Percentiles rank a stretch among this genome's conserved stretches.
These are phyloP conservation scores for Dryas octopetala DNA, from an alignment of 306 rosid species.

Conservation along the genomic window DNA sequence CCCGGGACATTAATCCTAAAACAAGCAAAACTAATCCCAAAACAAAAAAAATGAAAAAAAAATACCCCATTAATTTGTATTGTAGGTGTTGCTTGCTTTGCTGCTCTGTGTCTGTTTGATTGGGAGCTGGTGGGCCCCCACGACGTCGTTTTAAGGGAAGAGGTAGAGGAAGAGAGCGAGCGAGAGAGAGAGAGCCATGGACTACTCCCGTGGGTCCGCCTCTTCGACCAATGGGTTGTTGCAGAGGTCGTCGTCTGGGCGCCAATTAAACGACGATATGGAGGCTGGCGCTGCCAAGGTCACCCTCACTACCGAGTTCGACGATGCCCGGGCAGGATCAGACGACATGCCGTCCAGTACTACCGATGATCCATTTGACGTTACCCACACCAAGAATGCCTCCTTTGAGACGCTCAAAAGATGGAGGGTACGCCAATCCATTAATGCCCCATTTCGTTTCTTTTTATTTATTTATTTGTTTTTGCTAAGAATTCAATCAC, in stretches of 20 bases:
- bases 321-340: background rate
- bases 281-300: slow-evolving; percentile 32
- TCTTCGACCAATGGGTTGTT: slow-evolving; percentile 50
- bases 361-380: slow-evolving; percentile 66
- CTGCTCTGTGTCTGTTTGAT: too few relatives aligned
- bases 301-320: background rate
- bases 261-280: slow-evolving; percentile 11
- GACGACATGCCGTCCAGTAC: slow-evolving; percentile 20
- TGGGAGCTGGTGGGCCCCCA: too few relatives aligned
- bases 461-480: background rate
- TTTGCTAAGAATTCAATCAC: background rate
- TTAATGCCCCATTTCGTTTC: background rate
- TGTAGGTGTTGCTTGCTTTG: too few relatives aligned
- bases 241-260: slow-evolving; percentile 23
- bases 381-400: slow-evolving; percentile 71
- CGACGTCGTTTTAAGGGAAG: too few relatives aligned
- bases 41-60: too few relatives aligned
- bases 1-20: too few relatives aligned
- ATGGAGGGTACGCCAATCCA: slow-evolving; percentile 61
- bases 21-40: too few relatives aligned
- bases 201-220: slow-evolving; percentile 53
- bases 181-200: slow-evolving; percentile 20
- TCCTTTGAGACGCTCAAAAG: slow-evolving; percentile 66
- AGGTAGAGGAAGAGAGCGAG: too few relatives aligned
- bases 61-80: too few relatives aligned